Percentiles rank a stretch among this genome's conserved stretches.
Conservation (phyloP, 768 basidiomycete species). For the Panellus pusillus region DNA sequence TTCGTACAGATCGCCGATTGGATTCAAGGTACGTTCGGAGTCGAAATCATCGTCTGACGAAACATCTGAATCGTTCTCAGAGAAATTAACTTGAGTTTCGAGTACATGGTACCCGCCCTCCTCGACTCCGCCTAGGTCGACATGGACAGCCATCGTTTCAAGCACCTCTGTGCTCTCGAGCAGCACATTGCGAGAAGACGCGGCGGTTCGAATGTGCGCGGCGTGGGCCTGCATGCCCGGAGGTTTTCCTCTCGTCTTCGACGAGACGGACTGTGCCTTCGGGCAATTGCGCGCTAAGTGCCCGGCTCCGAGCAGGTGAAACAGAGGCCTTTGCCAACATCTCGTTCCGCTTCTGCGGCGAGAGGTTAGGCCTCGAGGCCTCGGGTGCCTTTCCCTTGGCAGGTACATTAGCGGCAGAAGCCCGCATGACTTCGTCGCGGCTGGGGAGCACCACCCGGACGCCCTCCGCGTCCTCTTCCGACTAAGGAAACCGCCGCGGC, state of each 20-base stretch:
- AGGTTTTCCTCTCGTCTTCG: not conserved
- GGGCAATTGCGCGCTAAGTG: slow-evolving; percentile 32
- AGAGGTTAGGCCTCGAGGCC: not conserved
- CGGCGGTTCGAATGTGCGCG: not conserved
- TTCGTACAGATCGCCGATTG: no score
- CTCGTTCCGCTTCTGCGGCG: slow-evolving; percentile 11
- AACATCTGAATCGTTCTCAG: not conserved
- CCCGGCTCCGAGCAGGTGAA: slow-evolving; percentile 28
- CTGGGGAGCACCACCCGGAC: not conserved
- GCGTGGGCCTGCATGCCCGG: not conserved
- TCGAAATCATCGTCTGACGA: no score
- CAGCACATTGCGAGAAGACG: not conserved
- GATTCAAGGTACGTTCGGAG: no score
- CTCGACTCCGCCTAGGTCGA: no score
- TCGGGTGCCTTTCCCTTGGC: not conserved
- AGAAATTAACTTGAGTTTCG: no score
- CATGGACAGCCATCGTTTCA: not conserved
- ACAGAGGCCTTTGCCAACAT: slow-evolving; percentile 25
- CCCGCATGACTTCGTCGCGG: not conserved
- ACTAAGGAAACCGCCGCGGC: not conserved
- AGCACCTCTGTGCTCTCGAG: not conserved
- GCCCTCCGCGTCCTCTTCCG: slow-evolving; percentile 28
- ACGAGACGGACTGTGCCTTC: slow-evolving; percentile 10
- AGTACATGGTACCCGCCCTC: no score
- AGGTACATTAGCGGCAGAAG: not conserved